phyloP scores from a whole-genome alignment of 2,329 filamentous ascomycete genomes.

The Trichoderma semiorbis region DNA sequence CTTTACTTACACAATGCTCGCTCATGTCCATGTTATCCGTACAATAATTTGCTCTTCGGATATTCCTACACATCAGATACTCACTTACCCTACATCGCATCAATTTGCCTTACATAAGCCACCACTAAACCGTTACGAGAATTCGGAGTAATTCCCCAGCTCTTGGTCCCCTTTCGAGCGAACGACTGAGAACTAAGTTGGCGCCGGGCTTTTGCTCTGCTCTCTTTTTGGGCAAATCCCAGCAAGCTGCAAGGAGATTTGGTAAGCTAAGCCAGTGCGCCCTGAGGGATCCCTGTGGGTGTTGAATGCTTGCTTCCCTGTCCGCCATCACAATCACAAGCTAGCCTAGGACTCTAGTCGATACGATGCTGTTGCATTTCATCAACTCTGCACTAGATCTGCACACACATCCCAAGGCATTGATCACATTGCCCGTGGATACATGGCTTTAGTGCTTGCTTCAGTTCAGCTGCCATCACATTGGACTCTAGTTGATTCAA shows the following conservation, averaged over 20 bases:
- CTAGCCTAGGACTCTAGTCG: neutral
- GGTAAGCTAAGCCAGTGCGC: neutral
- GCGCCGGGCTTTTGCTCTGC: neutral
- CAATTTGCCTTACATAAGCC: neutral
- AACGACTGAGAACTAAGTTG: neutral
- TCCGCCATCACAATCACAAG: neutral
- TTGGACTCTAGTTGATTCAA: neutral
- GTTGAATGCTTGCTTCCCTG: neutral
- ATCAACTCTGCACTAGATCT: neutral
- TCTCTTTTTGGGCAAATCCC: neutral
- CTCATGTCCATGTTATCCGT: neutral
- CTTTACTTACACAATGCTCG: too few relatives aligned
- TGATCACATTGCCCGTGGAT: neutral
- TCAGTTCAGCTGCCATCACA: neutral
- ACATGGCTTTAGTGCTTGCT: neutral
- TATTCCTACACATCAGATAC: too few relatives aligned
- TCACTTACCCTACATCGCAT: neutral
- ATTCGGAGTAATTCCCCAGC: neutral
- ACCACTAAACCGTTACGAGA: slow-evolving; percentile 1
- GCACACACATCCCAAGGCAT: neutral
- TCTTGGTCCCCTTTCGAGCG: neutral
- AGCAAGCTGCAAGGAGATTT: neutral
- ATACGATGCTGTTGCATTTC: neutral
- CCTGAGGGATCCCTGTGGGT: neutral
- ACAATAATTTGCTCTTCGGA: neutral